Conservation (phyloP, 164 flowering plant genomes). For the Saururus chinensis region DNA sequence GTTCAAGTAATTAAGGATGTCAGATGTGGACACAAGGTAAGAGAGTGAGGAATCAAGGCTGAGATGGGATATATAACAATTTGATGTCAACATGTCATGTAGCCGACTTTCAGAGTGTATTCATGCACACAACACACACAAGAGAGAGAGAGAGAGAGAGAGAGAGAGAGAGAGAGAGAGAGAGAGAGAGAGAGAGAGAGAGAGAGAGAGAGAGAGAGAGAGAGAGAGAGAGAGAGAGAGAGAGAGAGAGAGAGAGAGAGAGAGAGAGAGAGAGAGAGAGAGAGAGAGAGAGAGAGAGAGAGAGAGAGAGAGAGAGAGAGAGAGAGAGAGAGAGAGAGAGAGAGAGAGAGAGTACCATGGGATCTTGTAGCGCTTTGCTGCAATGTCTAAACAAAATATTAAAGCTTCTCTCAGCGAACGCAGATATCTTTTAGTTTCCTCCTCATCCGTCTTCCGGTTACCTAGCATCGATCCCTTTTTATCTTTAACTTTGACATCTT, state of each 20-base stretch:
- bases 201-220: conserved; percentile 1
- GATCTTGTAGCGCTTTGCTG: conserved; percentile 68
- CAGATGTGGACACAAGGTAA: too few relatives aligned
- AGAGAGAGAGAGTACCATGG: conserved; percentile 45
- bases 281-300: background rate
- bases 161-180: conserved; percentile 1
- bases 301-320: background rate
- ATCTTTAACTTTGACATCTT: conserved; percentile 37
- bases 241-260: conserved; percentile 1
- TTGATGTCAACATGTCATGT: too few relatives aligned
- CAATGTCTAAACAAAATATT: conserved; percentile 69
- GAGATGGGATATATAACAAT: too few relatives aligned
- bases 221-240: conserved; percentile 1
- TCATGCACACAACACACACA: background rate
- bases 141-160: background rate
- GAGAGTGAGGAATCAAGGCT: too few relatives aligned
- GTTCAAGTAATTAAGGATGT: too few relatives aligned
- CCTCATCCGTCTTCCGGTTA: conserved; percentile 38
- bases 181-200: conserved; percentile 1
- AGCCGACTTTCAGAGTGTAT: background rate
- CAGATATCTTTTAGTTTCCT: conserved; percentile 54
- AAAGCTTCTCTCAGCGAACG: conserved; percentile 70
- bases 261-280: conserved; percentile 1
- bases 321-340: background rate
- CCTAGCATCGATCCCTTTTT: conserved; percentile 34